Base-by-base conservation (phyloP, 176 grass and related monocot genomes). In the Avena atlantica region DNA sequence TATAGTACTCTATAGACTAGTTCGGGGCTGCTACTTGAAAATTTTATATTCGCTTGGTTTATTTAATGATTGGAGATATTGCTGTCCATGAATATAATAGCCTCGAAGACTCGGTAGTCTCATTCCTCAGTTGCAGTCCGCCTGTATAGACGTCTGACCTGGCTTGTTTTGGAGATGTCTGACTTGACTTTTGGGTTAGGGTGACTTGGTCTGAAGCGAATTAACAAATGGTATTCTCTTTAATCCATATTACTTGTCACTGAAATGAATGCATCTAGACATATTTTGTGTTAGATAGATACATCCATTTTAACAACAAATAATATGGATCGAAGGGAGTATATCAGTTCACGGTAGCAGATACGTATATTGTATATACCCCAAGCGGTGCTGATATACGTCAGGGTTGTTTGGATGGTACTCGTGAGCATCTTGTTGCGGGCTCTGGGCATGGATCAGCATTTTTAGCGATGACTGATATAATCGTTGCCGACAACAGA, bases 11-110 rank as follows among this genome's bases (percentile, higher is more conserved):
- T 85, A 31, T 31, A 69, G 71, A 76, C 12, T 51, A 84, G 80
- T n/a, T 51, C 59, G 74, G 48, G 72, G 14, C 80, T 67, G 77
- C 10, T 63, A 85, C 78, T 56, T 62, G 69, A 19, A 71, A 63
- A 0, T 48, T 31, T 69, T 48, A 12, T 81, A 21, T 81, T 71
- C 25, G 59, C 42, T 91, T 76, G 29, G 49, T 88, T 79, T 78
- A 47, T 82, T 77, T 3, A 15, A 79, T 79, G 16, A 17, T 79
- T 73, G 16, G 58, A 2, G 29, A 78, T 16, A 9, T 59, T 70
- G 75, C 9, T 59, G 27, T 59, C 58, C 11, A 20, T 86, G 70
- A n/a, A 69, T 84, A 25, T 80, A 61, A 52, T 61, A 10, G 58
- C 3, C 3, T 8, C 14, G 51, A 50, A 3, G 15, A 45, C 27